phyloP scores from a whole-genome alignment of 768 basidiomycete species.

The Hemileccinum impolitum region DNA sequence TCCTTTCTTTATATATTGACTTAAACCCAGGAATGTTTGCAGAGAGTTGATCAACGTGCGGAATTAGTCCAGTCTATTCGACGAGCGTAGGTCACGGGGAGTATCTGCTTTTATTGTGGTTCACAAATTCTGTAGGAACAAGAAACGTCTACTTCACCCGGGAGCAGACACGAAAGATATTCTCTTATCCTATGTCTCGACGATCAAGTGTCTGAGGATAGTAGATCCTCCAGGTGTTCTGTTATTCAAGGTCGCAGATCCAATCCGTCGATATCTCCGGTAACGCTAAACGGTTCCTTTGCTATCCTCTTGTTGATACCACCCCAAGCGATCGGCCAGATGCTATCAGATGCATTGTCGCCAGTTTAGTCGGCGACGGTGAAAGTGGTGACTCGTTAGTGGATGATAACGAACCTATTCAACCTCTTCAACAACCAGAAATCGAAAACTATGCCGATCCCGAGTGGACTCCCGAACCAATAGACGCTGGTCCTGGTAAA shows the following conservation, averaged over 20 bases:
- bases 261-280: constrained; percentile 88
- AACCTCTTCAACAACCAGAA: constrained; percentile 69
- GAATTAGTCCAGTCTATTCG: constrained; percentile 75
- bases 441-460: constrained; percentile 88
- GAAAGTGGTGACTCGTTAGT: constrained; percentile 77
- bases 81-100: constrained; percentile 53
- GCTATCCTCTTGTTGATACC: not conserved
- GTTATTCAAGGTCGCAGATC: constrained; percentile 90
- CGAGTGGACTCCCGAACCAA: constrained; percentile 93
- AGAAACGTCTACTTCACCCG: constrained; percentile 87
- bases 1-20: not conserved
- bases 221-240: constrained; percentile 92
- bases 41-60: constrained; percentile 75
- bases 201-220: constrained; percentile 85
- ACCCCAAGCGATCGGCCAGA: constrained; percentile 73
- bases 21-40: constrained; percentile 61
- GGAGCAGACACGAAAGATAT: constrained; percentile 94
- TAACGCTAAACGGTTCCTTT: constrained; percentile 26
- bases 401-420: constrained; percentile 80
- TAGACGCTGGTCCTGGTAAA: constrained; percentile 92
- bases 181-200: constrained; percentile 84
- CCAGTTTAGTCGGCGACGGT: constrained; percentile 83
- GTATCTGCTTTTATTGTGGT: not conserved
- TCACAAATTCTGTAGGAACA: constrained; percentile 51
- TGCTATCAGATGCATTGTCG: constrained; percentile 91